phyloP scores from a whole-genome alignment of 1,139 yeast species.

The Debaryomycetaceae sp. region DNA sequence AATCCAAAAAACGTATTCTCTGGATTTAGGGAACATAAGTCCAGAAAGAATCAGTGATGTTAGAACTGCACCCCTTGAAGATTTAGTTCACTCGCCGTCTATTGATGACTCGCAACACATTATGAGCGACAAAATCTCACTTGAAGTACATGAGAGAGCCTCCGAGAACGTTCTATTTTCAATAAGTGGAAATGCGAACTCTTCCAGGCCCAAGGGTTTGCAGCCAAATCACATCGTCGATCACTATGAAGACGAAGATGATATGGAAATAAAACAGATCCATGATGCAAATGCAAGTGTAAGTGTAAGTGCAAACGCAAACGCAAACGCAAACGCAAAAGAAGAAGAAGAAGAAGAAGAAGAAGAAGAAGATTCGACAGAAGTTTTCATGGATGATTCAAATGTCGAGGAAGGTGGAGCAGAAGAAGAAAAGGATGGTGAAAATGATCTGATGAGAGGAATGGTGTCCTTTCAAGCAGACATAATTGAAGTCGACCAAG shows the following conservation, averaged over 20 bases:
- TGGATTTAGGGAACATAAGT: constrained; percentile 3
- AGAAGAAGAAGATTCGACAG: not conserved
- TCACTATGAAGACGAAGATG: not conserved
- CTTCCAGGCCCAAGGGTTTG: not conserved
- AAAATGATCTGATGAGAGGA: constrained; percentile 1
- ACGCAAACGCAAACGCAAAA: not conserved
- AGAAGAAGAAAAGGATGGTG: not conserved
- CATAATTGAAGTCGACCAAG: not conserved
- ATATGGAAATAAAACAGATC: not conserved
- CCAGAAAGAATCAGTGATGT: not conserved
- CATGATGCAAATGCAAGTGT: not conserved
- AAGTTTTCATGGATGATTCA: not conserved
- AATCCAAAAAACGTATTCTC: constrained; percentile 4
- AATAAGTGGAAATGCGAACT: not conserved
- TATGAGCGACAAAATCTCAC: too few species aligned
- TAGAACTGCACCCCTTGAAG: not conserved
- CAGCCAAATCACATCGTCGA: not conserved
- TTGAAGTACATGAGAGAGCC: too few species aligned
- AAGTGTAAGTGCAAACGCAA: too few species aligned
- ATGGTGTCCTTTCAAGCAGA: constrained; percentile 1
- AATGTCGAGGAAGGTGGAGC: not conserved
- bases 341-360: not conserved
- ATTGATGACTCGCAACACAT: not conserved
- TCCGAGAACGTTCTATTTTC: not conserved
- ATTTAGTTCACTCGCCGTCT: not conserved